Evolutionary conservation across 768 basidiomycete species (phyloP), one percentile per base, ranked within the genome.

Genomic region (Mycena kentingensis): DNA sequence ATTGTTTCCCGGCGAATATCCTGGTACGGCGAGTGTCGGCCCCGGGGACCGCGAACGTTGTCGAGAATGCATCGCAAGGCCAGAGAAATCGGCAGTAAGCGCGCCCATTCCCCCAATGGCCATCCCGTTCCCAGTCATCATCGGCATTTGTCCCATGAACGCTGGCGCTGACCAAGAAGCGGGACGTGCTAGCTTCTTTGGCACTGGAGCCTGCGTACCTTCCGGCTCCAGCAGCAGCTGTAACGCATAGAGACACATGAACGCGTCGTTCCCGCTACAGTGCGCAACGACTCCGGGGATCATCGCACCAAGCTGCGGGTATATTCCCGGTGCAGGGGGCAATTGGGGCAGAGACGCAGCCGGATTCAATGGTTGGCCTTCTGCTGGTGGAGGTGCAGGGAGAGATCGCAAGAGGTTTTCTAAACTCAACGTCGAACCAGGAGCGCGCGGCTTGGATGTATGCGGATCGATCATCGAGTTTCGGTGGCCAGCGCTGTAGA

Each of bases 201-300:
- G 46, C 5, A 58, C 65, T 1, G 78, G 77, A 3, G 65, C 62
- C 21, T 58, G 57, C 19, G 79, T 77, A 12, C 70, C 68, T 19
- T 68, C 66, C 0, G 83, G 85, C 47, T 86, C 84, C 12, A 89
- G 67, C 32, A 93, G 76, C 60, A 81, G 73, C 62, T 93, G 90
- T 26, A 92, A 72, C 12, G 76, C 81, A 35, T 87, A 81, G 25
- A 93, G 77, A 45, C 73, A 71, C 74, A 87, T 73, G 61, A 88
- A 82, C 3, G 90, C 86, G 55, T 89, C 85, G 65, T 93, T 93
- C 13, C 90, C 90, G n/a, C 90, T 73, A 61, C 91, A 90, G 65
- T 87, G 81, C 52, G 86, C 64, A 13, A 67, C 64, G 79, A 82
- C 49, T 71, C 67, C 15, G 70, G 76, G 18, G 32, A 68, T 54